A percentile compares a stretch with the other conserved stretches of the same genome.
Evolutionary conservation across 345 rosid species (phyloP).

Genomic region (Gossypium longicalyx): DNA sequence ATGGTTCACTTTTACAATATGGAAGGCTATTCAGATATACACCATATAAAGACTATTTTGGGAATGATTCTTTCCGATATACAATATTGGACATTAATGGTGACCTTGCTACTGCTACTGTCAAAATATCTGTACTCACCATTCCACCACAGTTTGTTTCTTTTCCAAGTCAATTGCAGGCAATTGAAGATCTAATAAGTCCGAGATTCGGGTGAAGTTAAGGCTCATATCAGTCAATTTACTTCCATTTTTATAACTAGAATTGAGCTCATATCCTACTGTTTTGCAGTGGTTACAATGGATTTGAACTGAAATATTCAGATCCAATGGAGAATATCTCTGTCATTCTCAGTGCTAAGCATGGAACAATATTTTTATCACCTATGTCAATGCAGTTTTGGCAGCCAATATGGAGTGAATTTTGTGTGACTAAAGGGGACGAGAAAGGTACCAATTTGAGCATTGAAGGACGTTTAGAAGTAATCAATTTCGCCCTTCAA

Average conservation of each 20-base stretch:
- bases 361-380: conserved; percentile 52
- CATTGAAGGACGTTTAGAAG: conserved; percentile 60
- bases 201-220: conserved; percentile 61
- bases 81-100: conserved; percentile 63
- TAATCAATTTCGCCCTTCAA: conserved; percentile 60
- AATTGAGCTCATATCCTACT: background rate
- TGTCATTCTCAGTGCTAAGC: conserved; percentile 51
- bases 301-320: conserved; percentile 65
- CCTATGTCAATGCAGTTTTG: conserved; percentile 68
- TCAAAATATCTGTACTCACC: conserved; percentile 51
- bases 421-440: conserved; percentile 39
- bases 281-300: conserved; percentile 60
- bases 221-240: conserved; percentile 7
- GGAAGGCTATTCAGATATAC: conserved; percentile 75
- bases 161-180: conserved; percentile 57
- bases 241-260: background rate
- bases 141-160: conserved; percentile 83
- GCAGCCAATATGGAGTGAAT: conserved; percentile 48
- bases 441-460: conserved; percentile 41
- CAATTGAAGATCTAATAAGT: conserved; percentile 68
- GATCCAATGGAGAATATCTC: conserved; percentile 62
- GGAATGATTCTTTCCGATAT: conserved; percentile 67
- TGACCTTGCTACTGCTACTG: conserved; percentile 58
- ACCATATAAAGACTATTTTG: conserved; percentile 61
- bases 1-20: conserved; percentile 72